These are phyloP conservation scores for Trypanosoma brucei DNA, from an alignment of 208 protist species.

Conservation along the genomic window DNA sequence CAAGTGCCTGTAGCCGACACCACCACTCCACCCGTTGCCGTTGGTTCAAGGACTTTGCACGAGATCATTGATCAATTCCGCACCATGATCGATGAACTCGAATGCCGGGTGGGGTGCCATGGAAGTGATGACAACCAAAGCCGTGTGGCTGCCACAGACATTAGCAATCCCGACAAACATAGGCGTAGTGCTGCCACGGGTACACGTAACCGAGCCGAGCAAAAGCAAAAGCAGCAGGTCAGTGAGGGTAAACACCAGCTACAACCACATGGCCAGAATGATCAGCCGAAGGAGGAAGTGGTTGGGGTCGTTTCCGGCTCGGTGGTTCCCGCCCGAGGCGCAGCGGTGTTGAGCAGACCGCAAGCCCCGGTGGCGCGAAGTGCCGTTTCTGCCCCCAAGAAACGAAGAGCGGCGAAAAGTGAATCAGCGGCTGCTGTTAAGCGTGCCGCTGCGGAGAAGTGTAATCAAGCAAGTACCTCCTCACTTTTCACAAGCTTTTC, in stretches of 20 bases:
- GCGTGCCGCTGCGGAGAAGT: constrained; percentile 4
- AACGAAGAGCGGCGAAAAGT: constrained; percentile 7
- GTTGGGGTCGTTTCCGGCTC: not conserved
- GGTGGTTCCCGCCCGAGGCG: constrained; percentile 5
- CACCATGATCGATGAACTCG: constrained; percentile 11
- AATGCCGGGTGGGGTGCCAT: constrained; percentile 8
- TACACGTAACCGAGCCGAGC: not conserved
- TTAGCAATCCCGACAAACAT: not conserved
- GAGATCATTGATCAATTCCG: constrained; percentile 13
- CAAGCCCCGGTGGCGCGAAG: not conserved
- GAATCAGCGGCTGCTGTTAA: constrained; percentile 2
- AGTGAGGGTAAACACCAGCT: not conserved
- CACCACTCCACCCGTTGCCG: not conserved
- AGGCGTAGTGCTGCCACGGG: not conserved
- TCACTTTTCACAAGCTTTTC: constrained; percentile 22
- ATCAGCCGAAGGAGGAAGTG: not conserved
- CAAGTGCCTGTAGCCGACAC: not conserved
- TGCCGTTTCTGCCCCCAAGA: constrained; percentile 9
- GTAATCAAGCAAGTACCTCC: constrained; percentile 3
- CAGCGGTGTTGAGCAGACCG: constrained; percentile 6
- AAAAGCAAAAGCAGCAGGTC: not conserved
- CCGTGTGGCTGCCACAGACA: not conserved
- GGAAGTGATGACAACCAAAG: not conserved
- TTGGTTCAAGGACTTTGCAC: constrained; percentile 6
- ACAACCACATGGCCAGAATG: too few relatives aligned